Evolutionary conservation across 2,329 filamentous ascomycete species (phyloP), one percentile per base, ranked within the genome.

Genomic region (Phialocephala subalpina): DNA sequence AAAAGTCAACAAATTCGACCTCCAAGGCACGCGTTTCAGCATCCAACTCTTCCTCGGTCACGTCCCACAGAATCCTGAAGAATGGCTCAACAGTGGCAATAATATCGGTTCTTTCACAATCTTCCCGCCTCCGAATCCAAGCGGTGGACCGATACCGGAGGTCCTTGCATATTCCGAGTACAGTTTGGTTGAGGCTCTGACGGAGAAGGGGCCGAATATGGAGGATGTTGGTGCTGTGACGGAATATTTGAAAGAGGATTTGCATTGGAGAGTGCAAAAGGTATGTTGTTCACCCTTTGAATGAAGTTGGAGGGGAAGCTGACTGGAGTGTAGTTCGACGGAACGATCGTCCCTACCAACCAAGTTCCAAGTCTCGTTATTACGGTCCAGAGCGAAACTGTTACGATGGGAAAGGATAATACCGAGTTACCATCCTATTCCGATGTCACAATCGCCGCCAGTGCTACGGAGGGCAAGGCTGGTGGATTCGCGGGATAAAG

Each of bases 211-310:
- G 8, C 58, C 63, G 35, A 63, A 71, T 49, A 47, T 38, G 1
- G 49, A 63, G 29, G 62, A 74, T 59, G 49, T 66, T 14, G 9
- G 49, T 1, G 62, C 27, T 9, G 65, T 72, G 25, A 66, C 52
- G 6, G 14, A 58, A 22, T 75, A 60, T 38, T 57, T 77, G 60
- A 69, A 68, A 59, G 36, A 65, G 18, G 68, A 70, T 59, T 45
- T 76, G 42, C 36, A 70, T 5, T 76, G 74, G 73, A 62, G 63
- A 20, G 66, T 74, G 18, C 70, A 76, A 25, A 71, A 70, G 67
- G 74, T 75, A 57, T 65, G 69, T 65, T 55, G 22, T 57, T 57
- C 47, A 29, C 29, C 35, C 2, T 53, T 20, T 40, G 35, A 16
- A 6, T 16, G 35, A 3, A 27, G 35, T 35, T 16, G 25, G 40